Evolutionary conservation across 176 grass and related monocot genomes (phyloP).

Genomic region (Themeda triandra): DNA sequence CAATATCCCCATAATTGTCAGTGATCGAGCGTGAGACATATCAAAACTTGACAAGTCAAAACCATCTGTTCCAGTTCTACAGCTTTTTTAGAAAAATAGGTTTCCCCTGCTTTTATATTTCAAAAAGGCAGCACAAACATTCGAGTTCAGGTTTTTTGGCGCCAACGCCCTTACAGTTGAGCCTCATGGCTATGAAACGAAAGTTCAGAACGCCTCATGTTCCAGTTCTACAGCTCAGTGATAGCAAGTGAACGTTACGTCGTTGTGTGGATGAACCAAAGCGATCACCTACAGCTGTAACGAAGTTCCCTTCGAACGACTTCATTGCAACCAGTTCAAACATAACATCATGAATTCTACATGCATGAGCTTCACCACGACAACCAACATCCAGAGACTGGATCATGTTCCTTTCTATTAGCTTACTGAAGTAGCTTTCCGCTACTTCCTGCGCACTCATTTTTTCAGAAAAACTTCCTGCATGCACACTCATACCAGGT

Average conservation of each 20-base stretch:
- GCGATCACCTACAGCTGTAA: neutral
- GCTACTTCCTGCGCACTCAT: conserved; percentile 17
- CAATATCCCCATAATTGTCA: neutral
- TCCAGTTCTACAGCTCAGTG: no score
- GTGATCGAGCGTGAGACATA: neutral
- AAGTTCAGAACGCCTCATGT: no score
- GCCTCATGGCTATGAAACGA: no score
- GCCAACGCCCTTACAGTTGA: no score
- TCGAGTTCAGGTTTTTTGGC: no score
- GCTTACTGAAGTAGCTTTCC: neutral
- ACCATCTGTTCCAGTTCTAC: neutral
- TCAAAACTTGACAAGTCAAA: neutral
- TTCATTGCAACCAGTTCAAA: conserved; percentile 13
- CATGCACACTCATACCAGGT: no score
- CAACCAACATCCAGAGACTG: conserved; percentile 16
- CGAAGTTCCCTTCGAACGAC: neutral
- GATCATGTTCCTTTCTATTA: conserved; percentile 29
- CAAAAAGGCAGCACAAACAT: no score
- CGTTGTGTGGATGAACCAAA: neutral
- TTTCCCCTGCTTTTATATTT: no score
- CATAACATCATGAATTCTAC: conserved; percentile 30
- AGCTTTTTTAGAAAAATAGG: no score
- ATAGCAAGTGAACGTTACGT: neutral
- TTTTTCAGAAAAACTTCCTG: no score
- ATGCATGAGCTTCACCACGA: conserved; percentile 7